A percentile compares a stretch with the other conserved stretches of the same genome.
These are phyloP conservation scores for Millerozyma acaciae DNA, from an alignment of 805 yeast genomes.

Conservation along the genomic window DNA sequence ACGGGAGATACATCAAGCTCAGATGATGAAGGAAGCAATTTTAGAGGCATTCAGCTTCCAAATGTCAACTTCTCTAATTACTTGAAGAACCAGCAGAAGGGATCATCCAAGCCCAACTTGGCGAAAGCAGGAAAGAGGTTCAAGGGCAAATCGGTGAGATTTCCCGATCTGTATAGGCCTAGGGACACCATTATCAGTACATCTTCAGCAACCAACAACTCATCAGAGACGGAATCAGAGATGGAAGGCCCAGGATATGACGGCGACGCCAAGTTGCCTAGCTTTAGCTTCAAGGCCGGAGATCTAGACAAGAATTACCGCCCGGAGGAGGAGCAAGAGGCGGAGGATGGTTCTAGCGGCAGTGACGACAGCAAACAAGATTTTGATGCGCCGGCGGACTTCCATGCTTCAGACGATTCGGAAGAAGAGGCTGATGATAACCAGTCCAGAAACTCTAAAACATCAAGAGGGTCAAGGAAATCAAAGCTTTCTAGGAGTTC, in stretches of 20 bases:
- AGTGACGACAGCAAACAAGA: constrained; percentile 9
- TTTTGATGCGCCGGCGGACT: constrained; percentile 1
- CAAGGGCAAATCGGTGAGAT: constrained; percentile 21
- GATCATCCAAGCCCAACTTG: constrained; percentile 17
- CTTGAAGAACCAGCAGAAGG: constrained; percentile 13
- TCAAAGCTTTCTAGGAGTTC: no score
- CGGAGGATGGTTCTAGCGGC: constrained; percentile 11
- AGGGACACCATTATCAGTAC: constrained; percentile 26
- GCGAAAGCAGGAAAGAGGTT: constrained; percentile 25
- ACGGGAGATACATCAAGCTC: no score
- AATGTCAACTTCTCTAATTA: constrained; percentile 18
- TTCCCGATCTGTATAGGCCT: constrained; percentile 24
- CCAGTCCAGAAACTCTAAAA: not conserved
- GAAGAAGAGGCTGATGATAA: constrained; percentile 6
- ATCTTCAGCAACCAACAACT: constrained; percentile 21
- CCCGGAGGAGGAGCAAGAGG: constrained; percentile 7
- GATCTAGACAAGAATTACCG: constrained; percentile 1
- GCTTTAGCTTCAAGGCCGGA: constrained; percentile 13
- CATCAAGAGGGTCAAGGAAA: not conserved
- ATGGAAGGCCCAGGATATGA: constrained; percentile 3
- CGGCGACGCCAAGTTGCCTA: constrained; percentile 17
- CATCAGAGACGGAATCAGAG: constrained; percentile 16
- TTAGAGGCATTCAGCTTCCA: constrained; percentile 29
- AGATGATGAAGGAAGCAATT: constrained; percentile 26
- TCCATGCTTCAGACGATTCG: constrained; percentile 3